These are phyloP conservation scores for Cyberlindnera xylosilytica DNA, from an alignment of 805 yeast genomes.

Conservation along the genomic window DNA sequence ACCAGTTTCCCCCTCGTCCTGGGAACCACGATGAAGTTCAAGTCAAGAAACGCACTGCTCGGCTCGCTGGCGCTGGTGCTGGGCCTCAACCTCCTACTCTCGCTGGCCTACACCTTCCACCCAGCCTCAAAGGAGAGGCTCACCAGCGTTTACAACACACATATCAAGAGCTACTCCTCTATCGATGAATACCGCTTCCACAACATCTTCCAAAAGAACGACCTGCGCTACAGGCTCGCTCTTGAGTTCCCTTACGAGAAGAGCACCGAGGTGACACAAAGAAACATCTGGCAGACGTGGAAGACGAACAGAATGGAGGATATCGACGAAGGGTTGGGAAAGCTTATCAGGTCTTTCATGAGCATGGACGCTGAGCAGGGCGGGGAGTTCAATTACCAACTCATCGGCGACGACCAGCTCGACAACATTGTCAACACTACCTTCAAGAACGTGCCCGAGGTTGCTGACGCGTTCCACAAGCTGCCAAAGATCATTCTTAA, in stretches of 20 bases:
- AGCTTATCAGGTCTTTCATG: constrained; percentile 9
- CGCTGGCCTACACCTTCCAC: constrained; percentile 11
- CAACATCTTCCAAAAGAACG: constrained; percentile 6
- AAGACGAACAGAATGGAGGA: constrained; percentile 24
- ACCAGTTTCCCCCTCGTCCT: too few species aligned
- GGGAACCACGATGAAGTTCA: constrained; percentile 2
- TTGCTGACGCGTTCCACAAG: constrained; percentile 65
- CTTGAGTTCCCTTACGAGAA: constrained; percentile 17
- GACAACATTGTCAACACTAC: constrained; percentile 27
- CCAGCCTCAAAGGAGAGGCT: constrained; percentile 3
- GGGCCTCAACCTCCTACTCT: constrained; percentile 1
- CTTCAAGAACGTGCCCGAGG: constrained; percentile 58
- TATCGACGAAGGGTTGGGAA: constrained; percentile 11
- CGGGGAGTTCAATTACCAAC: constrained; percentile 9
- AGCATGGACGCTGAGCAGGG: constrained; percentile 3
- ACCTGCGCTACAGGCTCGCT: constrained; percentile 12
- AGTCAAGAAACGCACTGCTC: neutral
- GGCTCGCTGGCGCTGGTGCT: neutral
- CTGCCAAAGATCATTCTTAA: constrained; percentile 79
- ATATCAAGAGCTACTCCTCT: constrained; percentile 9
- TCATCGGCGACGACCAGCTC: constrained; percentile 34
- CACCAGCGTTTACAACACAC: constrained; percentile 1
- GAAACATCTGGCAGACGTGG: constrained; percentile 47
- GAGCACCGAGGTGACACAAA: neutral
- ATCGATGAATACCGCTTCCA: constrained; percentile 16